Conservation (phyloP, 2,329 filamentous ascomycete species). For the Rhinocladiella mackenziei region DNA sequence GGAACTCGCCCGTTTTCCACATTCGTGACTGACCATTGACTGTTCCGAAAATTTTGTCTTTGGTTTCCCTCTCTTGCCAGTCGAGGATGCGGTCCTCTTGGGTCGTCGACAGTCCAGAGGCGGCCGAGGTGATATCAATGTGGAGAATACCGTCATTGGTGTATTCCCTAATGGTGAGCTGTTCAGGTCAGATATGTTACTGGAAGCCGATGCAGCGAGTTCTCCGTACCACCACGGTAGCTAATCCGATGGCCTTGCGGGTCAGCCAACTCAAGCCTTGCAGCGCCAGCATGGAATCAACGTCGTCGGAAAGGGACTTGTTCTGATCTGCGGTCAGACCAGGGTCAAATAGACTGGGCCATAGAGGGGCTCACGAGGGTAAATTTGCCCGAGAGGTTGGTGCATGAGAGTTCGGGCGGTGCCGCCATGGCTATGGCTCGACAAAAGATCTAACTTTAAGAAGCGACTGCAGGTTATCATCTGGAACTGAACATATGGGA, state of each 20-base stretch:
- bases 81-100: conserved; percentile 56
- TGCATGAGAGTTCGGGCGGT: conserved; percentile 61
- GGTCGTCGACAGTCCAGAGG: conserved; percentile 66
- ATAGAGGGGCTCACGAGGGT: conserved; percentile 54
- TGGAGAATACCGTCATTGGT: conserved; percentile 50
- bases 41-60: conserved; percentile 74
- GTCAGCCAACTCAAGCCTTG: conserved; percentile 69
- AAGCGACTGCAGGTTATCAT: too few relatives aligned
- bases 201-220: conserved; percentile 45
- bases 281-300: conserved; percentile 60
- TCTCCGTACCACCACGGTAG: conserved; percentile 51
- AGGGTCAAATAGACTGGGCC: too few relatives aligned
- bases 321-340: conserved; percentile 53
- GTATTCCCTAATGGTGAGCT: conserved; percentile 39
- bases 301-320: conserved; percentile 65
- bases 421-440: conserved; percentile 62
- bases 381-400: conserved; percentile 67
- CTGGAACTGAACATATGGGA: too few relatives aligned
- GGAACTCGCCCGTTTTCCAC: conserved; percentile 36
- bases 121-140: conserved; percentile 68
- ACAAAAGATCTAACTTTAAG: too few relatives aligned
- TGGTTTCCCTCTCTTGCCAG: conserved; percentile 60
- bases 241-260: conserved; percentile 67
- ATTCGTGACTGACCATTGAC: conserved; percentile 57
- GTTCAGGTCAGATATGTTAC: conserved; percentile 43